Conservation (phyloP, 129 eudicot genomes). For the Helichrysum umbraculigerum region DNA sequence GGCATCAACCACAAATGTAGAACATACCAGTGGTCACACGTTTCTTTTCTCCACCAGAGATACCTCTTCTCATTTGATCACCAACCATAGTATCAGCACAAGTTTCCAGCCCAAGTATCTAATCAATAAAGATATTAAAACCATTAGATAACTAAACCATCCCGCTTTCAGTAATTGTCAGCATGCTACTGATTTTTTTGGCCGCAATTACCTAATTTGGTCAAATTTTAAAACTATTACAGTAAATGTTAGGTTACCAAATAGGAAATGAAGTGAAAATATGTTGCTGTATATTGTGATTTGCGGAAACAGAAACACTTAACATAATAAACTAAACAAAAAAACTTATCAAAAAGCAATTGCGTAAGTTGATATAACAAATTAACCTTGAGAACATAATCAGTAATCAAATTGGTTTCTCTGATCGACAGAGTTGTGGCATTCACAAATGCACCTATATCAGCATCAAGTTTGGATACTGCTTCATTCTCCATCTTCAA, state of each 20-base stretch:
- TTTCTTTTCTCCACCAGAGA: conserved; percentile 66
- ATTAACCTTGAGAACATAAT: conserved; percentile 53
- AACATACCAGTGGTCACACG: conserved; percentile 55
- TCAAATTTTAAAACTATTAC: too few relatives aligned
- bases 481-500: conserved; percentile 38
- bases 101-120: conserved; percentile 55
- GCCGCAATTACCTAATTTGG: too few relatives aligned
- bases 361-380: background rate
- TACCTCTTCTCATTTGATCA: conserved; percentile 59
- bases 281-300: background rate
- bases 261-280: background rate
- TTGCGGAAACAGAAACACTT: background rate
- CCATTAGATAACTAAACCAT: background rate
- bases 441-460: conserved; percentile 41
- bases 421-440: conserved; percentile 33
- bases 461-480: conserved; percentile 21
- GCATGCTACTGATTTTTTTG: background rate
- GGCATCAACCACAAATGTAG: background rate
- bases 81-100: conserved; percentile 63
- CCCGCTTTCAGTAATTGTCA: background rate
- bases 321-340: too few relatives aligned
- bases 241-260: too few relatives aligned
- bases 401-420: conserved; percentile 37
- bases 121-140: background rate
- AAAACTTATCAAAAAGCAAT: too few relatives aligned